Evolutionary conservation across 768 basidiomycete genomes (phyloP).

Genomic region (Phylloporus rhodoxanthus): DNA sequence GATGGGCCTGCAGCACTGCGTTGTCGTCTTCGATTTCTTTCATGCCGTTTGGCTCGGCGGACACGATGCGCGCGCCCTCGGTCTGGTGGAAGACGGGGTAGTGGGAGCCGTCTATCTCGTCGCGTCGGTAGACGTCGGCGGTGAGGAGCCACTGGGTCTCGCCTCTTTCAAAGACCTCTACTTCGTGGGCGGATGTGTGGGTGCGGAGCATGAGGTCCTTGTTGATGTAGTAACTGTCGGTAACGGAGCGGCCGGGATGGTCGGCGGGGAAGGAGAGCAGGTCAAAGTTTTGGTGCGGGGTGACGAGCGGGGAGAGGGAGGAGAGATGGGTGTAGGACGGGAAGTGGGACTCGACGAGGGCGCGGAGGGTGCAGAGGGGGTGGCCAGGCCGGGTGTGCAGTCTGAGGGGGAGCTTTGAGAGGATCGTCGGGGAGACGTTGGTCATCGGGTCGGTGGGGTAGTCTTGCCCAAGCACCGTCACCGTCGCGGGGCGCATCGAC

Average conservation of each 20-base stretch:
- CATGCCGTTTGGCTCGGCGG: conserved; percentile 50
- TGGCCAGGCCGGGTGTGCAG: conserved; percentile 76
- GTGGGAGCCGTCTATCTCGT: conserved; percentile 95
- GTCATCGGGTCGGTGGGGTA: conserved; percentile 76
- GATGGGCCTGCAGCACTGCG: conserved; percentile 47
- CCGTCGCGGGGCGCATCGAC: conserved; percentile 10
- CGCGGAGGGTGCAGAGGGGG: conserved; percentile 80
- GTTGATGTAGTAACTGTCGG: conserved; percentile 97
- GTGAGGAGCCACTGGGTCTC: conserved; percentile 83
- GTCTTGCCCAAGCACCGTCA: conserved; percentile 56
- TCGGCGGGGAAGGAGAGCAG: conserved; percentile 90
- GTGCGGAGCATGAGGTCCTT: conserved; percentile 87
- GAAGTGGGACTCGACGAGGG: conserved; percentile 81
- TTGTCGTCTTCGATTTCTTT: conserved; percentile 70
- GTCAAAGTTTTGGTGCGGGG: conserved; percentile 91
- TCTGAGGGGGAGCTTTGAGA: conserved; percentile 69
- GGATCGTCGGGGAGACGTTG: conserved; percentile 81
- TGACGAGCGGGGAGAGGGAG: conserved; percentile 83
- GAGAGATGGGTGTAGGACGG: conserved; percentile 65
- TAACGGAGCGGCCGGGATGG: conserved; percentile 85
- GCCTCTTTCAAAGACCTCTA: conserved; percentile 77
- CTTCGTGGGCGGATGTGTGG: conserved; percentile 97
- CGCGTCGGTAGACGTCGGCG: conserved; percentile 95
- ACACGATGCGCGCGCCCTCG: conserved; percentile 86
- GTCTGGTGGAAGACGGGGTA: conserved; percentile 99